These are phyloP conservation scores for Nissolia schottii DNA, from an alignment of 306 rosid genomes.

Conservation along the genomic window DNA sequence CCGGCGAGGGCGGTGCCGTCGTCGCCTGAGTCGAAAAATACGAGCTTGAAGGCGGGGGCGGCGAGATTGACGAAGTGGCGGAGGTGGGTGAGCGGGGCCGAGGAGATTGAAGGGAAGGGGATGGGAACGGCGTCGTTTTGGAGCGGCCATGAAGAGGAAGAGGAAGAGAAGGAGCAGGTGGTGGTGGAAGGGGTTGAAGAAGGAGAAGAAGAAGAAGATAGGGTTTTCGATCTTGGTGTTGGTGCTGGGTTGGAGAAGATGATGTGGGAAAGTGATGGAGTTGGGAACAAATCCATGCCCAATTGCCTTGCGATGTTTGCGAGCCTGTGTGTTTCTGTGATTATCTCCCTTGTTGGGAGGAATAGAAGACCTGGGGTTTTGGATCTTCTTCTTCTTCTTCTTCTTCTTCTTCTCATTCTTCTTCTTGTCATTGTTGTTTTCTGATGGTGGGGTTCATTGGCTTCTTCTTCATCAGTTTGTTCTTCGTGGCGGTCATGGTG, in stretches of 20 bases:
- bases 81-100: conserved; percentile 49
- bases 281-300: conserved; percentile 55
- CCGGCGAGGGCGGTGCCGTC: conserved; percentile 1
- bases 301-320: conserved; percentile 61
- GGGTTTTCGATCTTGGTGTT: conserved; percentile 26
- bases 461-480: not conserved
- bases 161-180: conserved; percentile 28
- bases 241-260: conserved; percentile 46
- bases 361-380: conserved; percentile 44
- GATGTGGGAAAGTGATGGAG: conserved; percentile 69
- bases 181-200: conserved; percentile 18
- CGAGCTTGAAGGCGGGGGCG: conserved; percentile 58
- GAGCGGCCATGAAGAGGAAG: conserved; percentile 29
- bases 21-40: conserved; percentile 33
- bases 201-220: conserved; percentile 25
- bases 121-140: conserved; percentile 52
- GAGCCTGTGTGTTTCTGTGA: conserved; percentile 46
- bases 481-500: not conserved
- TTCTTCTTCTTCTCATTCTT: not conserved
- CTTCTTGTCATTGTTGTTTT: conserved; percentile 5
- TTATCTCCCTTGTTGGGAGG: conserved; percentile 54
- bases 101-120: conserved; percentile 51
- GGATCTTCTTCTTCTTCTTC: conserved; percentile 16
- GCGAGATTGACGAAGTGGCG: conserved; percentile 46
- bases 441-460: not conserved